A percentile compares a stretch with the other conserved stretches of the same genome.
These are phyloP conservation scores for Boletales sp. DNA, from an alignment of 768 basidiomycete species.

Conservation along the genomic window DNA sequence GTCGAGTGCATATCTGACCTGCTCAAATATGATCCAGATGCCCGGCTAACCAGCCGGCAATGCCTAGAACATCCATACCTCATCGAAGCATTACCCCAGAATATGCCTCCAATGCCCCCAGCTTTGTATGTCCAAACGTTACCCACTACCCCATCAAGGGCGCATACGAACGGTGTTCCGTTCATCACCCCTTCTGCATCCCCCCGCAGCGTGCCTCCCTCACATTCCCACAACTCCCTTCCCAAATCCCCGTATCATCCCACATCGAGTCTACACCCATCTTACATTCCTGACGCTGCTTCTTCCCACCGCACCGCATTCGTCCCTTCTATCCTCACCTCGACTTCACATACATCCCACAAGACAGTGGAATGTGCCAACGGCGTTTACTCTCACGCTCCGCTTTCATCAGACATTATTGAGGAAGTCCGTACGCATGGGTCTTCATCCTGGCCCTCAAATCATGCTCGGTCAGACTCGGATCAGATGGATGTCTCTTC, in stretches of 20 bases:
- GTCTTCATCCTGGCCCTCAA: constrained; percentile 23
- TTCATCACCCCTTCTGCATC: constrained; percentile 39
- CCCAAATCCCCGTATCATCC: constrained; percentile 37
- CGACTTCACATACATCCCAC: constrained; percentile 29
- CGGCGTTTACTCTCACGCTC: constrained; percentile 35
- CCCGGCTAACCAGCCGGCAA: constrained; percentile 79
- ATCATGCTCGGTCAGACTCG: constrained; percentile 29
- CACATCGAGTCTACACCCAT: constrained; percentile 35
- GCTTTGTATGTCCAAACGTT: constrained; percentile 42
- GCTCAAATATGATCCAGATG: constrained; percentile 86
- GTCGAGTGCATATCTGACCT: constrained; percentile 91
- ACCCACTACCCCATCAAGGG: constrained; percentile 36
- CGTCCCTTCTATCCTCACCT: constrained; percentile 37
- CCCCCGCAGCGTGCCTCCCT: constrained; percentile 44
- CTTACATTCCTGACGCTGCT: constrained; percentile 44
- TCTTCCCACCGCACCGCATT: constrained; percentile 54
- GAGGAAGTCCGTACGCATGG: constrained; percentile 28
- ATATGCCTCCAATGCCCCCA: constrained; percentile 61
- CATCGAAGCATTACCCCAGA: constrained; percentile 67
- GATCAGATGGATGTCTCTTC: constrained; percentile 57
- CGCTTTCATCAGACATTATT: constrained; percentile 25
- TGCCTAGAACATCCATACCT: constrained; percentile 91
- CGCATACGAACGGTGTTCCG: constrained; percentile 33
- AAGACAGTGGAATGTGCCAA: constrained; percentile 34
- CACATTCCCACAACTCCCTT: constrained; percentile 47